phyloP scores from a whole-genome alignment of 2,329 filamentous ascomycete species.

The Tolypocladium album region DNA sequence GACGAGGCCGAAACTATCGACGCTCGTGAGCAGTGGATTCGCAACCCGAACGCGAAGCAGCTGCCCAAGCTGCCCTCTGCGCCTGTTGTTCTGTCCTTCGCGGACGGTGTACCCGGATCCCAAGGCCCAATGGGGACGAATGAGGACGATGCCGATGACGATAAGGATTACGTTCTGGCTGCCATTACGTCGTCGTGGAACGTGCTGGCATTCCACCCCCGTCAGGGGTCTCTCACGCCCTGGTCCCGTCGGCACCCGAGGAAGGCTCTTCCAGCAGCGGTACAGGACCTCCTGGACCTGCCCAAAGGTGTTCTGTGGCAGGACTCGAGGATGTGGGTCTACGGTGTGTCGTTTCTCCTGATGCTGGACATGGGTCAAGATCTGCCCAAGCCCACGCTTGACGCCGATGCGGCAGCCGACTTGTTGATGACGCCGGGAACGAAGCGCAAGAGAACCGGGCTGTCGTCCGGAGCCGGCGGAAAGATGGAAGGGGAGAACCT shows the following conservation, averaged over 20 bases:
- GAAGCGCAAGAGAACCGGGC: slow-evolving; percentile 44
- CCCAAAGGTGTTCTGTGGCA: slow-evolving; percentile 85
- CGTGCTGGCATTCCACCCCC: slow-evolving; percentile 68
- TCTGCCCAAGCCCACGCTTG: slow-evolving; percentile 29
- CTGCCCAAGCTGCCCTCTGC: slow-evolving; percentile 57
- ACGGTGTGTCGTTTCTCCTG: slow-evolving; percentile 75
- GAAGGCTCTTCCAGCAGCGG: slow-evolving; percentile 62
- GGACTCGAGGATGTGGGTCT: slow-evolving; percentile 69
- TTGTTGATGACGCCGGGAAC: slow-evolving; percentile 19
- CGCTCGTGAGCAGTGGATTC: slow-evolving; percentile 53
- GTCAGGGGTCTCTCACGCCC: slow-evolving; percentile 64
- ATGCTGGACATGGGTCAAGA: slow-evolving; percentile 82
- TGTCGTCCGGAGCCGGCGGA: slow-evolving; percentile 40
- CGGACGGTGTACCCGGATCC: slow-evolving; percentile 31
- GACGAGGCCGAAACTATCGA: slow-evolving; percentile 33
- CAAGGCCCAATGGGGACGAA: slow-evolving; percentile 12
- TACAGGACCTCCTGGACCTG: slow-evolving; percentile 64
- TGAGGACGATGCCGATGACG: slow-evolving; percentile 13
- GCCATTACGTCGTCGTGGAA: slow-evolving; percentile 47
- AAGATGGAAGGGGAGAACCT: slow-evolving; percentile 37
- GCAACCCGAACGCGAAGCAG: slow-evolving; percentile 59
- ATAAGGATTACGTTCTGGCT: slow-evolving; percentile 40
- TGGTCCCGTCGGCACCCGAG: slow-evolving; percentile 82
- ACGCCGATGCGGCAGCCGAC: slow-evolving; percentile 21
- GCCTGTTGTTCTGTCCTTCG: slow-evolving; percentile 60